These are phyloP conservation scores for Dioscorea alata DNA, from an alignment of 106 monocot genomes.

Conservation along the genomic window DNA sequence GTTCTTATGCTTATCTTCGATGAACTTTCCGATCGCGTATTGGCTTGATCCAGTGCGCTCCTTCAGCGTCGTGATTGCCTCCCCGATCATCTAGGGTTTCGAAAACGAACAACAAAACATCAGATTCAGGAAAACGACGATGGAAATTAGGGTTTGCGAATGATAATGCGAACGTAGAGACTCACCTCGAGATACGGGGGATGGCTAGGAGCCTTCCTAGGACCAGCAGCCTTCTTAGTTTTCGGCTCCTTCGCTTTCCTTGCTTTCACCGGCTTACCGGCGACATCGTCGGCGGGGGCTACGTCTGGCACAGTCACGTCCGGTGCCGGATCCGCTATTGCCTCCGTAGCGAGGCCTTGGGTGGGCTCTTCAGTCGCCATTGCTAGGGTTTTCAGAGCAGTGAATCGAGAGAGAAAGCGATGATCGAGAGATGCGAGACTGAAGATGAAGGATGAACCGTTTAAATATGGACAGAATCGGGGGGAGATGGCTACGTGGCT, in stretches of 20 bases:
- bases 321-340: not conserved
- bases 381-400: not conserved
- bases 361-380: constrained; percentile 26
- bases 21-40: constrained; percentile 70
- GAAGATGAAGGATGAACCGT: not conserved
- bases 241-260: constrained; percentile 28
- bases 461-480: constrained; percentile 25
- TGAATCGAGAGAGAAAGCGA: not conserved
- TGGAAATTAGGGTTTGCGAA: not conserved
- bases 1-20: constrained; percentile 68
- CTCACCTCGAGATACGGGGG: constrained; percentile 79
- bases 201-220: constrained; percentile 43
- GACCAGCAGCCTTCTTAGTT: constrained; percentile 22
- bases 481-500: constrained; percentile 8
- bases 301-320: constrained; percentile 4
- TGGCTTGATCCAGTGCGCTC: constrained; percentile 85
- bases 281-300: not conserved
- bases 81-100: constrained; percentile 56
- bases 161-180: too few species aligned
- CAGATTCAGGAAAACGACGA: constrained; percentile 1
- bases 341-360: constrained; percentile 7
- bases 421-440: not conserved
- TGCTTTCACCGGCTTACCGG: constrained; percentile 17
- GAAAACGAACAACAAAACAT: not conserved
- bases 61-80: constrained; percentile 64